Evolutionary conservation across 148 eudicot genomes (phyloP), one percentile per base, ranked within the genome.

Genomic region (Fallopia convolvulus): DNA sequence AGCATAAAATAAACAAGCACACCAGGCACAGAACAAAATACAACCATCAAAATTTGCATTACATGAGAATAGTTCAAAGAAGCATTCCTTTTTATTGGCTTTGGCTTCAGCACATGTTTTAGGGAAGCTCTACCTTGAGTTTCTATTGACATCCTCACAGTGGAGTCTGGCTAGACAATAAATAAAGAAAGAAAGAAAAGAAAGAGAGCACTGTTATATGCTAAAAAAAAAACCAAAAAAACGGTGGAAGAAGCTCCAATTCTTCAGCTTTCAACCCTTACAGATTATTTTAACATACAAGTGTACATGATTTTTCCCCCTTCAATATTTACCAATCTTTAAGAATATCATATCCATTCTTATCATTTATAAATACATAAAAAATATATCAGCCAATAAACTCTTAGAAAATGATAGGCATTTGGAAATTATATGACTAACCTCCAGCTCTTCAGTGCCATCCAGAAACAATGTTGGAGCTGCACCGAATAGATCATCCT

Each of bases 71-170:
- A 75, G 80, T 72, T 84, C 53, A 23, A 76, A 80, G 81, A 83
- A 48, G 84, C 90, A 84, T 85, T 89, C 90, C 90, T 90, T 80
- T 80, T 32, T 79, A 83, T 80, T 52, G 89, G 85, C 78, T 85
- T 80, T 52, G 89, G 85, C 78, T 85, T 84, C 87, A 82, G 83
- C 81, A 81, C 81, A 78, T 80, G 74, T 77, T 44, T 79, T 44
- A 44, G 83, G 65, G 80, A 78, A 76, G 83, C 65, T 77, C 84
- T 85, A 84, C 88, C 85, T 83, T 87, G 86, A 74, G 91, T 82
- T 81, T 90, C 91, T 79, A 80, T 85, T 68, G 79, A 84, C 81
- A 85, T 81, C 80, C 84, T 87, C 26, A 80, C 85, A 48, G 86
- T 83, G 71, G 84, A 74, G 81, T 76, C 87, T 65, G 87, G 84